Conservation (phyloP, 2,329 filamentous ascomycete species). For the Pseudodiploospora longispora region DNA sequence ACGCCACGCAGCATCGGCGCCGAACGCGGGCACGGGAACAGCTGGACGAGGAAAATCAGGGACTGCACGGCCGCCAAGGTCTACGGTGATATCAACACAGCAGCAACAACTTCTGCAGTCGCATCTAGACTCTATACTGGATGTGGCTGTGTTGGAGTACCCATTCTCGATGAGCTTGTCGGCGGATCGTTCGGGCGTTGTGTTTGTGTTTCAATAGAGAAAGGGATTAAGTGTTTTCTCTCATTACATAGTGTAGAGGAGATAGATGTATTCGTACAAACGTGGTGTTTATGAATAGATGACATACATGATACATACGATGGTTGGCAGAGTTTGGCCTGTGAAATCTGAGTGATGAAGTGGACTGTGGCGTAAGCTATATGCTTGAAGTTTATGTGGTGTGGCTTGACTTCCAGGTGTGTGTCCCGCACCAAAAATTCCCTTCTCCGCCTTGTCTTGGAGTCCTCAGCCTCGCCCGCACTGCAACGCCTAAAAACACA, state of each 20-base stretch:
- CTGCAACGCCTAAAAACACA: not conserved
- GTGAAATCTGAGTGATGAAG: no score
- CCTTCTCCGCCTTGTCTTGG: conserved; percentile 20
- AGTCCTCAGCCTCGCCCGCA: conserved; percentile 20
- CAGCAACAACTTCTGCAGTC: conserved; percentile 79
- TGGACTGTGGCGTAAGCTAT: no score
- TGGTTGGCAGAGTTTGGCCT: no score
- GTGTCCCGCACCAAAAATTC: conserved; percentile 17
- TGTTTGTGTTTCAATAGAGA: conserved; percentile 65
- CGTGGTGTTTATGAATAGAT: no score
- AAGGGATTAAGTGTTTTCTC: no score
- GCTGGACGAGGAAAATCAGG: conserved; percentile 15
- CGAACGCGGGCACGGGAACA: conserved; percentile 15
- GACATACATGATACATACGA: no score
- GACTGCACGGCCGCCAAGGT: conserved; percentile 50
- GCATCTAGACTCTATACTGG: conserved; percentile 80
- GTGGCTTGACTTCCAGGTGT: conserved; percentile 9
- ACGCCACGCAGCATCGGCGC: conserved; percentile 24
- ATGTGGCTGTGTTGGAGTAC: conserved; percentile 78
- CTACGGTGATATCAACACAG: conserved; percentile 78
- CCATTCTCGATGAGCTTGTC: conserved; percentile 92
- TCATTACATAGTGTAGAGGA: no score
- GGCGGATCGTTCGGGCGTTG: conserved; percentile 78
- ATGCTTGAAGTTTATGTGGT: not conserved
- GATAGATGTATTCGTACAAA: no score